phyloP scores from a whole-genome alignment of 2,329 filamentous ascomycete species.

The Fusarium camptoceras region DNA sequence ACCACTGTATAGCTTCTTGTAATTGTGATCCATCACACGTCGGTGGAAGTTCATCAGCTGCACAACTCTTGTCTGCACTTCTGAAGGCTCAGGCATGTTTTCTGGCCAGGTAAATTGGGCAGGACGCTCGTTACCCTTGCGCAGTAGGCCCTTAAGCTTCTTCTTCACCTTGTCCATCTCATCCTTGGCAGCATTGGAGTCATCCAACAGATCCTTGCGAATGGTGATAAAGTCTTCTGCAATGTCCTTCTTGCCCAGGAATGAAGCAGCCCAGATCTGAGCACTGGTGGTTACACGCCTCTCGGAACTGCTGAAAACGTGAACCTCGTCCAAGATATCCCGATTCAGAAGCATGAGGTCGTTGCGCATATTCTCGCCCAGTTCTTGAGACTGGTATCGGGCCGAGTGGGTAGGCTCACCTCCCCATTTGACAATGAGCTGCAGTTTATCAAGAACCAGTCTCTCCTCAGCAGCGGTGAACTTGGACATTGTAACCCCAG shows the following conservation, averaged over 20 bases:
- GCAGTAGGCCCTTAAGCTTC: conserved; percentile 92
- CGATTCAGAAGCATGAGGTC: conserved; percentile 93
- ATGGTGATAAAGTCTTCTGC: conserved; percentile 88
- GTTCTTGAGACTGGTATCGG: conserved; percentile 93
- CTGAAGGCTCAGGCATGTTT: conserved; percentile 92
- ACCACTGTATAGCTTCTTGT: conserved; percentile 78
- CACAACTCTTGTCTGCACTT: conserved; percentile 91
- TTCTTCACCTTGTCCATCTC: conserved; percentile 99
- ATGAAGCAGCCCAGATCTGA: conserved; percentile 93
- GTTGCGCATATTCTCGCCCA: conserved; percentile 95
- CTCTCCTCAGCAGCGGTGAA: conserved; percentile 95
- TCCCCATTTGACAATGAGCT: conserved; percentile 99
- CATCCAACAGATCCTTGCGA: conserved; percentile 93
- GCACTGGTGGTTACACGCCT: conserved; percentile 94
- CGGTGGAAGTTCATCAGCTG: conserved; percentile 98
- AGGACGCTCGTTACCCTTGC: conserved; percentile 92
- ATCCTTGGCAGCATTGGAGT: conserved; percentile 98
- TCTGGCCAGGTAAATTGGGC: conserved; percentile 98
- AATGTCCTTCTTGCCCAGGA: conserved; percentile 87
- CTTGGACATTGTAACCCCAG: conserved; percentile 90
- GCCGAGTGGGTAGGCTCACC: conserved; percentile 98
- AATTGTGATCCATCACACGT: conserved; percentile 94
- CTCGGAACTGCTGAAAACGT: conserved; percentile 96
- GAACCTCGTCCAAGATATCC: conserved; percentile 90
- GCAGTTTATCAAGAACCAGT: conserved; percentile 92